Percentiles rank a stretch among this genome's conserved stretches.
Conservation (phyloP, 169 alveolate species). For the Plasmodium vivax region DNA sequence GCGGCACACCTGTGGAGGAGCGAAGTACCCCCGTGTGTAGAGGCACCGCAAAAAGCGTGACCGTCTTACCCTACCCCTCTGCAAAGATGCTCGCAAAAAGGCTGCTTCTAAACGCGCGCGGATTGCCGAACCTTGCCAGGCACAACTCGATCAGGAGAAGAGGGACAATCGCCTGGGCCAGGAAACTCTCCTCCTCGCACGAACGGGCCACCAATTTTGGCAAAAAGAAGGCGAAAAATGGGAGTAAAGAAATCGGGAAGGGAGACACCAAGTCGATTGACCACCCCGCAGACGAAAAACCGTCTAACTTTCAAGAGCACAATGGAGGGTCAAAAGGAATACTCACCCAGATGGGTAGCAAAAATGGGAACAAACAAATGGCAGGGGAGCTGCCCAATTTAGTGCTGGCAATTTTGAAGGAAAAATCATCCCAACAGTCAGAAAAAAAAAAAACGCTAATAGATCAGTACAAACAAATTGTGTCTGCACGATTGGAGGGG, state of each 20-base stretch:
- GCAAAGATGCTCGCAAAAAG: background rate
- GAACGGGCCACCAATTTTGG: background rate
- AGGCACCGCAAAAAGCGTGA: background rate
- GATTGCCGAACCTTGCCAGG: background rate
- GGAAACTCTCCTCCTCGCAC: background rate
- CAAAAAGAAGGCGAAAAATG: background rate
- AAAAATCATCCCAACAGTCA: background rate
- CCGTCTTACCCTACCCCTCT: background rate
- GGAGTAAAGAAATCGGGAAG: background rate
- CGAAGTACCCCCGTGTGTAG: background rate
- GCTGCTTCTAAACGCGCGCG: background rate
- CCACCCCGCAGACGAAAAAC: background rate
- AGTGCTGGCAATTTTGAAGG: background rate
- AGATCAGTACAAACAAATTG: slow-evolving; percentile 16
- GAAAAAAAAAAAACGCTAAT: slow-evolving; percentile 8
- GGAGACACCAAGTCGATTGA: background rate
- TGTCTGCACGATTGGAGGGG: background rate
- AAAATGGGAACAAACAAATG: background rate
- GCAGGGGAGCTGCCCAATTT: slow-evolving; percentile 7
- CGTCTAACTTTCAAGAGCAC: background rate
- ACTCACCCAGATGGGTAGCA: background rate
- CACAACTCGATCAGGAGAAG: too few relatives aligned
- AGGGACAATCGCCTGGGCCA: background rate
- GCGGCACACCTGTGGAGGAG: background rate
- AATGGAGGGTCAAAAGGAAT: background rate